Evolutionary conservation across 2,329 filamentous ascomycete species (phyloP), one percentile per base, ranked within the genome.

Genomic region (Hypoxylon rubiginosum): DNA sequence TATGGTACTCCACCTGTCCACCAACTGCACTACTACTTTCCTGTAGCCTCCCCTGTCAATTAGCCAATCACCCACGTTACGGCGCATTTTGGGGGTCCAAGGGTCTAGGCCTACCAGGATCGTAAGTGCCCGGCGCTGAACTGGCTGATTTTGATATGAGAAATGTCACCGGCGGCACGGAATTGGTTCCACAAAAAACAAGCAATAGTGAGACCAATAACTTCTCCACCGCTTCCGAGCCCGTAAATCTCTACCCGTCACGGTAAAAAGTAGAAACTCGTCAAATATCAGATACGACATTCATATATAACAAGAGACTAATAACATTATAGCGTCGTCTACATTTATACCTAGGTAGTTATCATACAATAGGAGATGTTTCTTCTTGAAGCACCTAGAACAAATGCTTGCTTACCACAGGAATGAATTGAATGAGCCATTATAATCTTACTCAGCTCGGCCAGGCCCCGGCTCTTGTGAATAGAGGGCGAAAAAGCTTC

Each of bases 401-500:
- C 8, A 11, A 8, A 17, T 45, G 41, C 43, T 26, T 34, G 32
- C 9, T 11, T 34, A 34, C 13, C 9, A 11, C 9, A 34, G 32
- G 32, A 15, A 36, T 15, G 24, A 13, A 34, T 58, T 32, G 51
- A 36, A 50, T 34, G 39, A 39, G 24, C n/a, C n/a, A 43, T 3
- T n/a, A n/a, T 19, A 24, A 26, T 51, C 46, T 28, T 43, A n/a
- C 43, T 52, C 19, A 45, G 41, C n/a, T 43, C 7, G 39, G 39
- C 39, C 17, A 43, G n/a, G 17, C 39, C 48, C 15, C 15, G n/a
- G 8, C 48, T 26, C 48, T 5, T 48, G 43, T 26, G 13, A 15
- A 24, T 13, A 11, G 6, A 9, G 17, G 10, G n/a, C 21, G 51
- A n/a, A n/a, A 51, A 58, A 32, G 41, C 21, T 41, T 43, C 58